A percentile compares a stretch with the other conserved stretches of the same genome.
Conservation (phyloP, 148 eudicot species). For the Diospyros lotus region DNA sequence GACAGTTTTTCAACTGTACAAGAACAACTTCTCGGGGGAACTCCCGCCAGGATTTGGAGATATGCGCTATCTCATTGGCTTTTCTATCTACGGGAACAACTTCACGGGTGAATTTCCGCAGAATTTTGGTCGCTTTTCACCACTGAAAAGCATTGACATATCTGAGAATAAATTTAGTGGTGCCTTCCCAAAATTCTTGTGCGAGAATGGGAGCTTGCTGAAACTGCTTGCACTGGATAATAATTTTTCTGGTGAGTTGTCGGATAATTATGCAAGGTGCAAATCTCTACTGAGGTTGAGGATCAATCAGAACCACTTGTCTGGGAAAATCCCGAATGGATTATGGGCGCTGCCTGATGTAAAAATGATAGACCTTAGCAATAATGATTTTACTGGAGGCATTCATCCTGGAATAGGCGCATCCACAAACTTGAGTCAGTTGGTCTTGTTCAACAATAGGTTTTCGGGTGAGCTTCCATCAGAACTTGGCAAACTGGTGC, state of each 20-base stretch:
- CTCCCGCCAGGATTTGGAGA: constrained; percentile 80
- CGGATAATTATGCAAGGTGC: constrained; percentile 62
- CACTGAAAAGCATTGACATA: constrained; percentile 62
- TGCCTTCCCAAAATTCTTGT: constrained; percentile 67
- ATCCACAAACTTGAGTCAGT: constrained; percentile 46
- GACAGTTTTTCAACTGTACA: constrained; percentile 58
- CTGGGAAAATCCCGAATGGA: constrained; percentile 62
- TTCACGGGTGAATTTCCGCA: constrained; percentile 69
- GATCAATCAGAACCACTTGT: constrained; percentile 55
- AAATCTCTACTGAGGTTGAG: constrained; percentile 63
- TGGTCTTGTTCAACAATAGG: constrained; percentile 52
- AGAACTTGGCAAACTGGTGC: constrained; percentile 55
- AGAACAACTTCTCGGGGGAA: constrained; percentile 69
- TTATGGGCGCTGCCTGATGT: constrained; percentile 71
- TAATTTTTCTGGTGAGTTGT: constrained; percentile 68
- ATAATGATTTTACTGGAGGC: constrained; percentile 54
- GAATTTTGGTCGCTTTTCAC: constrained; percentile 68
- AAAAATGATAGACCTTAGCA: constrained; percentile 63
- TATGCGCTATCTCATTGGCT: constrained; percentile 39
- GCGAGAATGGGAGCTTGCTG: constrained; percentile 40
- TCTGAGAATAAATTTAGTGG: constrained; percentile 83
- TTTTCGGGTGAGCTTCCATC: constrained; percentile 71
- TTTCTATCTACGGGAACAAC: constrained; percentile 63
- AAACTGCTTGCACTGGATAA: constrained; percentile 72
- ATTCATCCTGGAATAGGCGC: constrained; percentile 46